These are phyloP conservation scores for Cytospora chrysosperma DNA, from an alignment of 2,329 filamentous ascomycete genomes.

Conservation along the genomic window DNA sequence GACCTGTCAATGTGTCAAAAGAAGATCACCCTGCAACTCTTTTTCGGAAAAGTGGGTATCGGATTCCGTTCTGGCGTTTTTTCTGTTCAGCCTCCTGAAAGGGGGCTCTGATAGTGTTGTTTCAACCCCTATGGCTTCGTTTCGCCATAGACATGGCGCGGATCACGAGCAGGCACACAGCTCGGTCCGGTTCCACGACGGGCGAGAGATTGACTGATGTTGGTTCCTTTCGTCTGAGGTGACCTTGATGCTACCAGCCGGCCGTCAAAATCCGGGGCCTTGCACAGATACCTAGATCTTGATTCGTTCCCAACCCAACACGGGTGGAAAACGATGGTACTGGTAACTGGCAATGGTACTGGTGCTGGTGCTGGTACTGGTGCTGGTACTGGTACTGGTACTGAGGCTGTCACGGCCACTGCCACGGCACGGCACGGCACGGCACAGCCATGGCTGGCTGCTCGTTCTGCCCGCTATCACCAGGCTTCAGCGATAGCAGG, in stretches of 20 bases:
- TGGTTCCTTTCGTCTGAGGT: not conserved
- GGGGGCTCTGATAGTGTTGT: constrained; percentile 14
- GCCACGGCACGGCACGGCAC: too few relatives aligned
- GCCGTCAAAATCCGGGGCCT: not conserved
- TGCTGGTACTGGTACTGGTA: too few relatives aligned
- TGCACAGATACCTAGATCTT: not conserved
- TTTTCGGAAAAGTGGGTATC: constrained; percentile 3
- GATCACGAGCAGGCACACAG: not conserved
- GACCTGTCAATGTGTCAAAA: constrained; percentile 22
- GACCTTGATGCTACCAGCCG: not conserved
- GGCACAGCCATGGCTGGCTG: not conserved
- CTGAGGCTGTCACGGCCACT: too few relatives aligned
- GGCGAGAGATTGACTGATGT: not conserved
- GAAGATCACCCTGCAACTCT: constrained; percentile 16
- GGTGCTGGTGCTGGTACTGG: not conserved
- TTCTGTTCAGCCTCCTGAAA: constrained; percentile 23
- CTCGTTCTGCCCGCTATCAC: not conserved
- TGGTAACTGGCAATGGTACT: not conserved
- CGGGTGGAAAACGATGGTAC: not conserved
- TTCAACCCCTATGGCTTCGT: constrained; percentile 12
- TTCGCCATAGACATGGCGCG: not conserved
- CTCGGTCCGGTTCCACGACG: not conserved
- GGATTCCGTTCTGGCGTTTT: constrained; percentile 11
- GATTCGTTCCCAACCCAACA: not conserved
- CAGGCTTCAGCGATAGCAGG: not conserved